Percentiles rank a stretch among this genome's conserved stretches.
Evolutionary conservation across 176 grass and related monocot genomes (phyloP).

Genomic region (Paspalum notatum): DNA sequence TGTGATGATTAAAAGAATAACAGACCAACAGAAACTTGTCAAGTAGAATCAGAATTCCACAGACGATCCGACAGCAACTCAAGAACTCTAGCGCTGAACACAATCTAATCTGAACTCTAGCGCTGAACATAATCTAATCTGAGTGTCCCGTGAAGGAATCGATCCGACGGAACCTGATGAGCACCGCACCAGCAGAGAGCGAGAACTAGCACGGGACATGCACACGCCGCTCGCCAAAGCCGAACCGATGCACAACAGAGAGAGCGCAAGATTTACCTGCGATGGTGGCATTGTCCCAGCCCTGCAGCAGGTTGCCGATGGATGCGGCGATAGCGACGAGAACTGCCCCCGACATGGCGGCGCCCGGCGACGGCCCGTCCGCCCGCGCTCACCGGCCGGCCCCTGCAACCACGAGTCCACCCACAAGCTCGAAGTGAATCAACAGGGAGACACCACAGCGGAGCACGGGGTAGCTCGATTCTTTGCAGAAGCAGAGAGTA

Average conservation of each 20-base stretch:
- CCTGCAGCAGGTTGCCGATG: slow-evolving; percentile 80
- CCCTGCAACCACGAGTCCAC: slow-evolving; percentile 17
- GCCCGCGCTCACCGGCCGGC: neutral
- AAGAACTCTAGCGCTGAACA: neutral
- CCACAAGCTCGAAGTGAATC: slow-evolving; percentile 7
- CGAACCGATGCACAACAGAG: too few relatives aligned
- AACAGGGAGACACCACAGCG: neutral
- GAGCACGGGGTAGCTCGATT: too few relatives aligned
- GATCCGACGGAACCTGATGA: neutral
- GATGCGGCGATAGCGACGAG: slow-evolving; percentile 74
- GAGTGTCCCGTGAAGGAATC: neutral
- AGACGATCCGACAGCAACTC: neutral
- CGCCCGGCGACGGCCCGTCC: neutral
- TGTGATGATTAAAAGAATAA: too few relatives aligned
- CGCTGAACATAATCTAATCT: neutral
- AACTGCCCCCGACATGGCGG: slow-evolving; percentile 58
- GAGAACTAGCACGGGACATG: too few relatives aligned
- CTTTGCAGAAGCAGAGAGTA: slow-evolving; percentile 16
- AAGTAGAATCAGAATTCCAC: neutral
- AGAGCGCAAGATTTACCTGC: slow-evolving; percentile 49
- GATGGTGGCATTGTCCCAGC: slow-evolving; percentile 90
- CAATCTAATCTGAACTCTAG: slow-evolving; percentile 10
- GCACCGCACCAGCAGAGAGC: too few relatives aligned
- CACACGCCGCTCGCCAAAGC: too few relatives aligned
- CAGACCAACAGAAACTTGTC: too few relatives aligned